These are phyloP conservation scores for Magnolia kwangsiensis DNA, from an alignment of 164 flowering plant genomes.

Conservation along the genomic window DNA sequence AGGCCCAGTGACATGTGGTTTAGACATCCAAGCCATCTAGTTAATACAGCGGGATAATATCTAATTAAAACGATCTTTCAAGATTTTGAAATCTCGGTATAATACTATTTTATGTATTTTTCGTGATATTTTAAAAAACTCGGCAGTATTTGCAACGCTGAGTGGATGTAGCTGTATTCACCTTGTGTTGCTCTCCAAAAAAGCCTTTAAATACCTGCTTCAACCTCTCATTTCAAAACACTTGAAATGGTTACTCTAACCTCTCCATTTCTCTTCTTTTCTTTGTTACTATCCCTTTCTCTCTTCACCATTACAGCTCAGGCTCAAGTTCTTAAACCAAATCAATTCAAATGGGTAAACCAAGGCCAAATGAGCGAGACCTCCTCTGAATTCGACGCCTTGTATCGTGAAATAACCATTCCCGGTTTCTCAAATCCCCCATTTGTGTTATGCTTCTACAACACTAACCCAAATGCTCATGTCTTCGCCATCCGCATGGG, in stretches of 20 bases:
- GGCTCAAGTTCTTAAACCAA: slow-evolving; percentile 38
- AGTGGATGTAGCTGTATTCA: no score
- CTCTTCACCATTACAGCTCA: background rate
- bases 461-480: slow-evolving; percentile 30
- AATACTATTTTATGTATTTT: no score
- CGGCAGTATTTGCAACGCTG: no score
- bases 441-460: slow-evolving; percentile 31
- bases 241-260: background rate
- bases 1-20: no score
- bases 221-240: no score
- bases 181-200: no score
- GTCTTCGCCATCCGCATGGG: slow-evolving; percentile 30
- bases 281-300: background rate
- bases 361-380: slow-evolving; percentile 35
- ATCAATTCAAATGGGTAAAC: slow-evolving; percentile 38
- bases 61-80: no score
- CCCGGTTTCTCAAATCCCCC: slow-evolving; percentile 10
- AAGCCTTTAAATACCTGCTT: no score
- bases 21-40: no score
- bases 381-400: slow-evolving; percentile 33
- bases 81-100: no score
- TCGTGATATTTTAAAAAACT: no score
- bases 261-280: background rate
- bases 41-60: no score
- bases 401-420: slow-evolving; percentile 21